phyloP scores from a whole-genome alignment of 805 yeast genomes.

The Metschnikowia anglica region DNA sequence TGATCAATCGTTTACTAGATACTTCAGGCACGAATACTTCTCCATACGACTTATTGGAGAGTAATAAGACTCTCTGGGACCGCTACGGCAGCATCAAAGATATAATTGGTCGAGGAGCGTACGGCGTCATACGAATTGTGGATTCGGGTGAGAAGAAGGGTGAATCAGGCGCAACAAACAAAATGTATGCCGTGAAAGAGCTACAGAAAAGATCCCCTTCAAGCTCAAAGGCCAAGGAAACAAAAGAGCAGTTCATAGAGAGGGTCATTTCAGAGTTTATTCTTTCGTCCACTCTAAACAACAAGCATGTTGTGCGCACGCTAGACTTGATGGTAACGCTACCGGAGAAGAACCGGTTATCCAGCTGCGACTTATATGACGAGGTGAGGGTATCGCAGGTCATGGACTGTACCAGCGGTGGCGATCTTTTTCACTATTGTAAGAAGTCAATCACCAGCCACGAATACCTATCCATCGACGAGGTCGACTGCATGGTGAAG shows the following conservation, averaged over 20 bases:
- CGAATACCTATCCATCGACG: conserved; percentile 38
- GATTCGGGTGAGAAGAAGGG: conserved; percentile 20
- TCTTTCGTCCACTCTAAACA: conserved; percentile 74
- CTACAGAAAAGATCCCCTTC: conserved; percentile 23
- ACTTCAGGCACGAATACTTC: neutral
- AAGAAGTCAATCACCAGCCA: conserved; percentile 13
- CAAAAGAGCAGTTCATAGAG: conserved; percentile 51
- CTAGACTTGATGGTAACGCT: conserved; percentile 63
- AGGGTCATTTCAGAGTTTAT: conserved; percentile 90
- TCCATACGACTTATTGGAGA: conserved; percentile 11
- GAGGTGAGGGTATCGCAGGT: conserved; percentile 32
- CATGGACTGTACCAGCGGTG: conserved; percentile 40
- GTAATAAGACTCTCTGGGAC: conserved; percentile 29
- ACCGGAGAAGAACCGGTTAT: conserved; percentile 9
- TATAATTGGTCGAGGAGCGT: conserved; percentile 46
- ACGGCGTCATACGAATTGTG: conserved; percentile 47
- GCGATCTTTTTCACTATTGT: conserved; percentile 36
- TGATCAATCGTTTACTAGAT: conserved; percentile 21
- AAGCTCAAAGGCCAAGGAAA: conserved; percentile 22
- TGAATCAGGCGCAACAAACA: conserved; percentile 2
- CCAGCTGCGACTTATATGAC: conserved; percentile 3
- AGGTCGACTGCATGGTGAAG: conserved; percentile 87
- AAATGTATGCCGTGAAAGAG: conserved; percentile 37
- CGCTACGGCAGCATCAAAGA: conserved; percentile 36
- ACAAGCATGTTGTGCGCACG: conserved; percentile 72